Conservation (phyloP, 1,284 basidiomycete genomes). For the Cryptococcus maquisensis region DNA sequence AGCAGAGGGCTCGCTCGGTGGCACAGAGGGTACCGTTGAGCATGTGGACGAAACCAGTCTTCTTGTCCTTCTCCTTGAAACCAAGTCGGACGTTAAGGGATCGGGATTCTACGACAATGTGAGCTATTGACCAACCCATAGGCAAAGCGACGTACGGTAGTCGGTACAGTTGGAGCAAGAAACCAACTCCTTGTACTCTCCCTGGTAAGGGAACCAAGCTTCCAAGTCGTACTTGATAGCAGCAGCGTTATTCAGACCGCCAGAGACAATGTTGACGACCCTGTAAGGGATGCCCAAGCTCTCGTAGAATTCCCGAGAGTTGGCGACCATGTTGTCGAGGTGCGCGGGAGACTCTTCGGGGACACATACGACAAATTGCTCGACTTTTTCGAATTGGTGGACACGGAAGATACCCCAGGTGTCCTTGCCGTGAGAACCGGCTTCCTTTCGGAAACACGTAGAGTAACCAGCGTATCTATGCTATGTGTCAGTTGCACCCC, state of each 20-base stretch:
- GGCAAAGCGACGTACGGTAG: conserved; percentile 64
- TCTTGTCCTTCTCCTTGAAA: conserved; percentile 75
- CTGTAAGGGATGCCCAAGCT: conserved; percentile 86
- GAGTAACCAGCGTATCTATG: conserved; percentile 59
- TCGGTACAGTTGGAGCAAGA: conserved; percentile 92
- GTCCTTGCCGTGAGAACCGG: conserved; percentile 91
- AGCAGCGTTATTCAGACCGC: conserved; percentile 93
- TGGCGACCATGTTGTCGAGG: conserved; percentile 86
- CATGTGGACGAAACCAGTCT: conserved; percentile 94
- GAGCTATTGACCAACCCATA: not conserved
- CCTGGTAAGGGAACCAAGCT: conserved; percentile 99
- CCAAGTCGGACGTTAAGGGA: conserved; percentile 86
- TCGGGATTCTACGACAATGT: conserved; percentile 65
- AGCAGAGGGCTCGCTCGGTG: conserved; percentile 92
- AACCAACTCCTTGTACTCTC: conserved; percentile 89
- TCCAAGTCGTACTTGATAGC: conserved; percentile 97
- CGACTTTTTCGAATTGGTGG: conserved; percentile 99
- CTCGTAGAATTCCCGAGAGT: conserved; percentile 93
- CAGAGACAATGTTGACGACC: conserved; percentile 92
- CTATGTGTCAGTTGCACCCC: not conserved
- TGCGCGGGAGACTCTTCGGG: conserved; percentile 91
- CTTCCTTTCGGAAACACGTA: conserved; percentile 99
- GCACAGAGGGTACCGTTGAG: conserved; percentile 96
- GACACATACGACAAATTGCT: conserved; percentile 92
- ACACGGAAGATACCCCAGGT: conserved; percentile 99